Base-by-base conservation (phyloP, 768 basidiomycete species). In the Neoboletus subvelutipes region DNA sequence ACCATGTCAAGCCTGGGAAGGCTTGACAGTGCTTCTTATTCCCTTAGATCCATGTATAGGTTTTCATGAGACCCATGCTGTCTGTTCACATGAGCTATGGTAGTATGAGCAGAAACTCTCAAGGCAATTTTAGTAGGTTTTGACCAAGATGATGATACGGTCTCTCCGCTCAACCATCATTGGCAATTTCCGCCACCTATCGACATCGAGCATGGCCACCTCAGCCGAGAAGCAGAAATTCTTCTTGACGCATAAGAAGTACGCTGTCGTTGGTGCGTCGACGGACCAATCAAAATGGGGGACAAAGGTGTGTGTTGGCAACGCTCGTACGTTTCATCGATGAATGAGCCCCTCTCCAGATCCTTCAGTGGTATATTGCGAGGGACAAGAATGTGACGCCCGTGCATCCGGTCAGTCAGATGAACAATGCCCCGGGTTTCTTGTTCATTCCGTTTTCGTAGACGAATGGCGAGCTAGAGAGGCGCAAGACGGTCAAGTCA, bases 191-290 rank as follows among this genome's bases (percentile, higher is more conserved):
- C 57, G 55, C 18, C 43, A 45, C 12, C 47, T 54, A 34, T 62
- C 55, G 22, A 63, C 55, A 24, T 50, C 60, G 43, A 57, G 22
- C 56, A 73, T 73, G 71, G 31, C 50, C 11, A 64, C 58, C 37
- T 66, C 73, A 59, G 64, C 75, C 42, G 77, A 85, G 56, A 80
- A 81, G 55, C 74, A 78, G 62, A 72, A 68, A 42, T 63, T 68
- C 39, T 93, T 93, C 72, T 68, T 93, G 41, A 75, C 80, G 9
- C 80, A 83, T 13, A 77, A 86, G 7, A 67, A 76, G 58, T 94
- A 80, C 54, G 92, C 90, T 33, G 91, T 94, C 28, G 83, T 91
- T 15, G 92, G 92, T 24, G 90, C 90, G 5, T 92, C 89, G 43
- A 92, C 85, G 59, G 87, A 93, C 71, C 78, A 82, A 64, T 76